Percentiles rank a stretch among this genome's conserved stretches.
Evolutionary conservation across 2,329 filamentous ascomycete species (phyloP).

Genomic region (Fusarium sulawesiense): DNA sequence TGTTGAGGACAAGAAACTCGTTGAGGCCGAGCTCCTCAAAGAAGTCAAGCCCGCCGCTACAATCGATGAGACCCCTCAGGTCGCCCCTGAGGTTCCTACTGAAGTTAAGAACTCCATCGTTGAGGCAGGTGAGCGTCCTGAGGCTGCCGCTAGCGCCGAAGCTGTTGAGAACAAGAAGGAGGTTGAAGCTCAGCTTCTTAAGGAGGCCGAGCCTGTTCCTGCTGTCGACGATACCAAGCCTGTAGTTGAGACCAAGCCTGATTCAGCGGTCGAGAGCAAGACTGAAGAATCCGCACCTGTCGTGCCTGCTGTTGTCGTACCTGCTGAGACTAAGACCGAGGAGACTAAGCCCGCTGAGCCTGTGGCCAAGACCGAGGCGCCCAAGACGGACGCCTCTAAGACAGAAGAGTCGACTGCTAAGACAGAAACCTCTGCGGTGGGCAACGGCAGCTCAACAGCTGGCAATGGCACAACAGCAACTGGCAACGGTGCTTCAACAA

Average conservation of each 20-base stretch:
- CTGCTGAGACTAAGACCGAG: conserved; percentile 27
- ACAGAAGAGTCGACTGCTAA: conserved; percentile 19
- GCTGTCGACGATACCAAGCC: conserved; percentile 74
- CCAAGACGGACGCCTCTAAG: conserved; percentile 23
- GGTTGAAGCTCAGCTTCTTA: conserved; percentile 79
- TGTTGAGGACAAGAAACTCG: conserved; percentile 75
- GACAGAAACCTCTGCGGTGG: conserved; percentile 32
- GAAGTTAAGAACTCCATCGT: conserved; percentile 69
- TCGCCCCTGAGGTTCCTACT: conserved; percentile 63
- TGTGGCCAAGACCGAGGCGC: conserved; percentile 9
- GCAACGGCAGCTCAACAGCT: conserved; percentile 35
- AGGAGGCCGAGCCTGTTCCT: conserved; percentile 63
- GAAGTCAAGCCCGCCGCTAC: conserved; percentile 64
- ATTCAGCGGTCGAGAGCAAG: conserved; percentile 15
- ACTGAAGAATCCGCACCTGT: conserved; percentile 2
- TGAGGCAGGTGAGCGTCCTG: conserved; percentile 70
- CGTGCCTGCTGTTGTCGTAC: conserved; percentile 12
- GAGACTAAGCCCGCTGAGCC: conserved; percentile 11
- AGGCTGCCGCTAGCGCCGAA: conserved; percentile 75
- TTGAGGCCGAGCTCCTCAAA: conserved; percentile 77
- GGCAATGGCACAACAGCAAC: conserved; percentile 35
- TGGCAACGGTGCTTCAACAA: conserved; percentile 37
- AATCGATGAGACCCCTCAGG: conserved; percentile 52
- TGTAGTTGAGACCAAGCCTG: not conserved
- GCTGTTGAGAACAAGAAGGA: conserved; percentile 80